Percentiles rank a stretch among this genome's conserved stretches.
Conservation (phyloP, 371 early-diverging fungal genomes). For the Mortierella sp. region DNA sequence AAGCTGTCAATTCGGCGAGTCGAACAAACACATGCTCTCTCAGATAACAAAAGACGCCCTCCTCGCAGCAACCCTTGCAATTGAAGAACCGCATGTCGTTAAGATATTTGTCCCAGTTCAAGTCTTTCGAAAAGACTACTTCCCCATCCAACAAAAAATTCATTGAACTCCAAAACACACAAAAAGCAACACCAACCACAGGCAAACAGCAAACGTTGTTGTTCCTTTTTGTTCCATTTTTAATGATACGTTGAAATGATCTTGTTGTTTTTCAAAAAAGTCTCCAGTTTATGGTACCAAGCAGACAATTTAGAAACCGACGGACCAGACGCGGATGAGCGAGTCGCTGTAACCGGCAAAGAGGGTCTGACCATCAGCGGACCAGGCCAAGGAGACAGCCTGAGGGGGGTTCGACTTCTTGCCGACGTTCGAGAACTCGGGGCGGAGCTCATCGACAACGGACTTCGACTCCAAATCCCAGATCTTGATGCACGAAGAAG, state of each 20-base stretch:
- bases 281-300: background rate
- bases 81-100: too few species aligned
- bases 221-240: background rate
- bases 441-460: conserved; percentile 95
- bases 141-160: too few species aligned
- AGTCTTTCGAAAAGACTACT: too few species aligned
- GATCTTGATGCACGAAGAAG: conserved; percentile 96
- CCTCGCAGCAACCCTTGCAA: too few species aligned
- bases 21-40: too few species aligned
- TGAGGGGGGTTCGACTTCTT: conserved; percentile 85
- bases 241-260: conserved; percentile 8
- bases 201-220: too few species aligned
- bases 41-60: too few species aligned
- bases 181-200: too few species aligned
- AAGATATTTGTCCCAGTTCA: too few species aligned
- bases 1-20: too few species aligned
- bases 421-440: conserved; percentile 86
- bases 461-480: conserved; percentile 99
- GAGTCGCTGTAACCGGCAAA: conserved; percentile 99
- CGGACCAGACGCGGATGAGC: conserved; percentile 93
- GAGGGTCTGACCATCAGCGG: conserved; percentile 97
- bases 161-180: too few species aligned
- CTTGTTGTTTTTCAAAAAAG: conserved; percentile 9
- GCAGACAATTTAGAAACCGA: conserved; percentile 45
- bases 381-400: conserved; percentile 96